Evolutionary conservation across 108 stramenopile species (phyloP).

Genomic region (Pseudonitzschia pungens): DNA sequence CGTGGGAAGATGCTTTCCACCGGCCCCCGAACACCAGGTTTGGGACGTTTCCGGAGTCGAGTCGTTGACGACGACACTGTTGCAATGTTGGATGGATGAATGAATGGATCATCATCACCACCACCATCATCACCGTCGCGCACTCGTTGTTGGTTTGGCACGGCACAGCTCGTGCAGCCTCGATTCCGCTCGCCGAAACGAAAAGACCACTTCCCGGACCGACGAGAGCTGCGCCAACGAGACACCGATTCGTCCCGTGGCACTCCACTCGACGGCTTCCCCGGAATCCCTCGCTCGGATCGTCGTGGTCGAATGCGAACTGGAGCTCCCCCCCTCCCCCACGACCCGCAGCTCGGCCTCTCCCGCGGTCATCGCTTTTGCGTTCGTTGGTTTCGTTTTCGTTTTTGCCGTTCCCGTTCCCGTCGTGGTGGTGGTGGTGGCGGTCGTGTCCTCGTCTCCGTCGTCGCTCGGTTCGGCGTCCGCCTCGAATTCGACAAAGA

Average conservation of each 20-base stretch:
- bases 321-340: conserved; percentile 49
- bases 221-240: conserved; percentile 46
- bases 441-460: conserved; percentile 49
- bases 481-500: conserved; percentile 49
- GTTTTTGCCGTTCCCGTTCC: no score
- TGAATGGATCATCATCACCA: no score
- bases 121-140: no score
- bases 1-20: no score
- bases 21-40: no score
- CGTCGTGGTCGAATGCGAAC: conserved; percentile 43
- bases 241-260: conserved; percentile 46
- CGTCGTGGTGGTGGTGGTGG: no score
- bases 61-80: no score
- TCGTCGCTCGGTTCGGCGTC: conserved; percentile 36
- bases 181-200: conserved; percentile 44
- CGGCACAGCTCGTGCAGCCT: conserved; percentile 37
- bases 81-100: no score
- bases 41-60: no score
- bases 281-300: conserved; percentile 10
- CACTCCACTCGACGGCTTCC: conserved; percentile 40
- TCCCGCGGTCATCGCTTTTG: no score
- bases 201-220: conserved; percentile 45
- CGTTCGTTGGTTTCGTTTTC: no score
- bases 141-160: neutral
- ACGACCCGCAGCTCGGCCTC: conserved; percentile 26